Evolutionary conservation across 2,329 filamentous ascomycete genomes (phyloP), one percentile per base, ranked within the genome.

Genomic region (Arthrobotrys entomopaga): DNA sequence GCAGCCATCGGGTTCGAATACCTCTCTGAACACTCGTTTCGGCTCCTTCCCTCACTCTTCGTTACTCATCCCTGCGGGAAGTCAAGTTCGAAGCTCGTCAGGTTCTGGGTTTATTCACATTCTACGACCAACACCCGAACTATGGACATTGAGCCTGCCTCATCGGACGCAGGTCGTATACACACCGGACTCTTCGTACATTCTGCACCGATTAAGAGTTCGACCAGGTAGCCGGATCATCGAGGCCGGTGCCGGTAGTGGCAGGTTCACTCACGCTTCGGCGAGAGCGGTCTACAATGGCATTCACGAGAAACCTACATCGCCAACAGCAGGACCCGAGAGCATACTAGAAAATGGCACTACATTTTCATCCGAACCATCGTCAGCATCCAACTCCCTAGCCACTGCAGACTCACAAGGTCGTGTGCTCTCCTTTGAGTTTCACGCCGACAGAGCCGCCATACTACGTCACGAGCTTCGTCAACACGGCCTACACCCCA

Each of bases 121-220:
- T 16, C 84, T 95, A 15, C 89, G 89, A 11, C 91, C 91, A 0
- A 93, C 91, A 0, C 91, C 91, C 3, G 91, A 95, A 81, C 85
- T 91, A 20, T 95, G 91, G 91, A 95, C 91, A 0, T 86, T 87
- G 64, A 91, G 90, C 69, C 82, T 95, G 54, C 91, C 91, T 0
- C 91, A 95, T 80, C 85, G 91, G 74, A 95, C 91, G 0, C 91
- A 95, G 80, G 91, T 95, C 42, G 91, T 95, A 61, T 95, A 95
- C 80, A 93, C 90, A 0, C 91, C 91, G 15, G 91, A 95, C 80
- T 93, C 93, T 82, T 93, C 91, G 82, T 95, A 93, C 80, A 88
- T 95, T 56, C 83, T 95, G 10, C 90, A 93, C 78, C 86, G 91
- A 38, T 86, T 95, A 78, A 86, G 90, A 34, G 91, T 90, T 3